phyloP scores from a whole-genome alignment of 202 grass and related monocot genomes.

The Hordeum pubiflorum region DNA sequence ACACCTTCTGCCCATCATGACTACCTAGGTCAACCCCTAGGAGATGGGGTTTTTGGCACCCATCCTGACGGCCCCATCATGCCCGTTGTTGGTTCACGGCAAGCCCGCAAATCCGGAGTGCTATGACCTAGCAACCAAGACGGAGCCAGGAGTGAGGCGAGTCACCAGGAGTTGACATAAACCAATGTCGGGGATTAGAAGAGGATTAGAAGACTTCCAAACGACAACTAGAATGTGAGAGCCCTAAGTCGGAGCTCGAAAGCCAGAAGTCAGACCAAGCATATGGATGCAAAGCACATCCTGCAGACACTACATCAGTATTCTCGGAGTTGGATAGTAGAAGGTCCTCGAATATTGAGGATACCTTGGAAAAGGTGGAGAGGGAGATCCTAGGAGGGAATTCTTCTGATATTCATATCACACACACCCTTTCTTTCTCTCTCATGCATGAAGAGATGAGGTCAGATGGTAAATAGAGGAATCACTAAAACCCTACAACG shows the following conservation, averaged over 20 bases:
- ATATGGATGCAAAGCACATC: not conserved
- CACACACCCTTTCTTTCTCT: too few relatives aligned
- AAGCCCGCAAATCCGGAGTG: not conserved
- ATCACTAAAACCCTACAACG: too few relatives aligned
- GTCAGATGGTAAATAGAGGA: too few relatives aligned
- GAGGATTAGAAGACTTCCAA: not conserved
- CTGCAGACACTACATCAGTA: not conserved
- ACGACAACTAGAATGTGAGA: not conserved
- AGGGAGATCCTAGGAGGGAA: too few relatives aligned
- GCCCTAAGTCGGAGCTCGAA: too few relatives aligned
- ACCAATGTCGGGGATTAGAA: not conserved
- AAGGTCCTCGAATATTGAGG: not conserved
- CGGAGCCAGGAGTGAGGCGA: not conserved
- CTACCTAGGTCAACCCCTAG: not conserved
- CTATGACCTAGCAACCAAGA: not conserved
- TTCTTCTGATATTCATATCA: too few relatives aligned
- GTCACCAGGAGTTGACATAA: not conserved
- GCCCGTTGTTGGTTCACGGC: not conserved
- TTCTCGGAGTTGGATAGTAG: not conserved
- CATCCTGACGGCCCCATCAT: not conserved
- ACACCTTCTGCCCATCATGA: not conserved
- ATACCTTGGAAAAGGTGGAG: too few relatives aligned
- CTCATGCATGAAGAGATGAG: too few relatives aligned
- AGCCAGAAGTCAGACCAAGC: not conserved
- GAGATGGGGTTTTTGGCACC: not conserved